These are phyloP conservation scores for Incumbomyces delicatus DNA, from an alignment of 2,329 filamentous ascomycete species.

Conservation along the genomic window DNA sequence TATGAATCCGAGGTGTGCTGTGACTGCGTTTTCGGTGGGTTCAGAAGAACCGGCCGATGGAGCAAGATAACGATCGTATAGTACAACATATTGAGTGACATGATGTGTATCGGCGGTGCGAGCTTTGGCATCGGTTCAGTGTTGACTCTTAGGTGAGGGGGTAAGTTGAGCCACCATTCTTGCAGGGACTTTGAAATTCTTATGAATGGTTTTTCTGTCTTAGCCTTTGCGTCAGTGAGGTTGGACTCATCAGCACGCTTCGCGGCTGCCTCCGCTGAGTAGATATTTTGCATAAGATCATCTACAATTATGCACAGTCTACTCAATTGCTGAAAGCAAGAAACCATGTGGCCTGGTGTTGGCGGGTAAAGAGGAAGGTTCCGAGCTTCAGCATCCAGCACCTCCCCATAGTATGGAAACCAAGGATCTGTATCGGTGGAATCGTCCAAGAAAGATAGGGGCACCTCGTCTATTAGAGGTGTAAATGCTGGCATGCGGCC, in stretches of 20 bases:
- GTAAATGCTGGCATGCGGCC: slow-evolving; percentile 23
- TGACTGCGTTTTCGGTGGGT: slow-evolving; percentile 11
- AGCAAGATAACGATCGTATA: slow-evolving; percentile 45
- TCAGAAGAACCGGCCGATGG: slow-evolving; percentile 42
- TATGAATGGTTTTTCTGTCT: slow-evolving; percentile 16
- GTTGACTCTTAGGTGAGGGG: slow-evolving; percentile 34
- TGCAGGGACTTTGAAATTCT: slow-evolving; percentile 34
- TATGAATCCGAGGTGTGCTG: slow-evolving; percentile 14
- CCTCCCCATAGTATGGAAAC: slow-evolving; percentile 23
- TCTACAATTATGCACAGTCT: slow-evolving; percentile 41
- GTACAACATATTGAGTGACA: slow-evolving; percentile 40
- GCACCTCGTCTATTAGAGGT: slow-evolving; percentile 15
- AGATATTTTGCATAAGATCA: slow-evolving; percentile 37
- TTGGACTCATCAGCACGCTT: slow-evolving; percentile 23
- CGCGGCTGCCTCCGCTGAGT: slow-evolving; percentile 33
- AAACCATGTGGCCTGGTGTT: slow-evolving; percentile 22
- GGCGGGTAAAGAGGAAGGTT: slow-evolving; percentile 16
- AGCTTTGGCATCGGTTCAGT: slow-evolving; percentile 21
- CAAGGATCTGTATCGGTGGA: slow-evolving; percentile 22
- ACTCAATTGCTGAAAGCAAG: slow-evolving; percentile 23
- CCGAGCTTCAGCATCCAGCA: slow-evolving; percentile 13
- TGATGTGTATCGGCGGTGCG: slow-evolving; percentile 36
- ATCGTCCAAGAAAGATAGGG: slow-evolving; percentile 22
- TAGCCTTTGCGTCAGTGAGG: slow-evolving; percentile 11
- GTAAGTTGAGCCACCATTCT: slow-evolving; percentile 34